These are phyloP conservation scores for Tetragonia tetragonoides DNA, from an alignment of 148 eudicot genomes.

Conservation along the genomic window DNA sequence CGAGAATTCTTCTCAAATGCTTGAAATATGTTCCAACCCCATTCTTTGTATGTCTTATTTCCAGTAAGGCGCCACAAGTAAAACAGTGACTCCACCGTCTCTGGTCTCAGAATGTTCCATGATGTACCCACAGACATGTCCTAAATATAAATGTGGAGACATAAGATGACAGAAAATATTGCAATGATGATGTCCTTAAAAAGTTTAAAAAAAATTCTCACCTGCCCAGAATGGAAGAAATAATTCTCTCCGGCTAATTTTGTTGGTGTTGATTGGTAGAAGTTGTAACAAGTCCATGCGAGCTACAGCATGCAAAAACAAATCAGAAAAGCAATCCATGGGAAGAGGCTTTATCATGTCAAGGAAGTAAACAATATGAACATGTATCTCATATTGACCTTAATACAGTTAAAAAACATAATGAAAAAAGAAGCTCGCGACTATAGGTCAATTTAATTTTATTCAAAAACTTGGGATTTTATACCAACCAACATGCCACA, in stretches of 20 bases:
- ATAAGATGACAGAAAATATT: background rate
- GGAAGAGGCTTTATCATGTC: too few relatives aligned
- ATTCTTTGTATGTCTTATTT: conserved; percentile 92
- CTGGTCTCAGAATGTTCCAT: conserved; percentile 98
- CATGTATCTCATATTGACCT: too few relatives aligned
- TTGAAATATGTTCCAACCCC: conserved; percentile 99
- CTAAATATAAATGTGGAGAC: conserved; percentile 34
- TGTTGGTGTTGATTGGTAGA: conserved; percentile 95
- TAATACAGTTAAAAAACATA: too few relatives aligned
- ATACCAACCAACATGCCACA: background rate
- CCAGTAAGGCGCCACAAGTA: conserved; percentile 98
- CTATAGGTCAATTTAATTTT: too few relatives aligned
- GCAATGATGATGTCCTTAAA: background rate
- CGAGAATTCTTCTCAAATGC: conserved; percentile 98
- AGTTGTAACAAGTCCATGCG: conserved; percentile 99
- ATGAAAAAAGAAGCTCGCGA: too few relatives aligned
- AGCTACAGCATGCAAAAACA: conserved; percentile 42
- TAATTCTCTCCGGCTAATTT: conserved; percentile 98
- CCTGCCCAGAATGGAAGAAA: conserved; percentile 45
- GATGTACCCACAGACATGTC: conserved; percentile 97
- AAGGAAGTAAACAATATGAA: too few relatives aligned
- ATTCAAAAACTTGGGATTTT: background rate
- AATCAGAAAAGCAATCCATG: conserved; percentile 6
- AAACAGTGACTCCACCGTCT: conserved; percentile 96
- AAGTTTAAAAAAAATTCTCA: background rate